Evolutionary conservation across 176 grass and related monocot genomes (phyloP), one percentile per base, ranked within the genome.

Genomic region (Eleusine indica): DNA sequence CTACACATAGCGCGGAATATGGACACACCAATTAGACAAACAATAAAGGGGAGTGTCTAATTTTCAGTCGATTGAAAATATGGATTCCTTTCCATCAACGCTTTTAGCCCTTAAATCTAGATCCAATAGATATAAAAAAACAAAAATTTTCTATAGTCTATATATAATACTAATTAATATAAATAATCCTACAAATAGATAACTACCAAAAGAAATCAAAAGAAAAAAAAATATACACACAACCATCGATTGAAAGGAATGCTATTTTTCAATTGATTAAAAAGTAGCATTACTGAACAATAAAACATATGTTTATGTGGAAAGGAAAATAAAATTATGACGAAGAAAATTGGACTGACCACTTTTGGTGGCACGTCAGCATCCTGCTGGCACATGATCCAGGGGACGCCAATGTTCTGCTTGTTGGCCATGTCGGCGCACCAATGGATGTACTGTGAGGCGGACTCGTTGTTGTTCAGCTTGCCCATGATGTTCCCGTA

Each of bases 311-410:
- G 3, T 47, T 47, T 47, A 11, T 47, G 44, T 47, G 11, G 2
- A 47, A 21, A 49, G 54, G 7, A 28, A 70, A 32, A 13, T 61
- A 43, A 9, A 38, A 7, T 15, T 22, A 3, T 38, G 64, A 5
- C 0, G 12, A 30, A 38, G 18, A 8, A n/a, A 53, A 32, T 10
- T 5, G 0, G 4, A 11, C 14, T 84, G 12, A 93, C 94, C 79
- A 92, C 89, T 41, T 90, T 60, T 18, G 37, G 39, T 5, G 94
- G 94, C 7, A 91, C 89, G 64, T 97, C 89, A 22, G 37, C 19
- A 9, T 91, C 88, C 77, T 97, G 89, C 85, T 94, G 90, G 68
- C 94, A 97, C 94, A 97, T 94, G 79, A 97, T 94, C 94, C 89
- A 97, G 1, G 94, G 94, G 38, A 97, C 83, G 48, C 85, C 85